These are phyloP conservation scores for Brassica juncea DNA, from an alignment of 345 rosid species.

Conservation along the genomic window DNA sequence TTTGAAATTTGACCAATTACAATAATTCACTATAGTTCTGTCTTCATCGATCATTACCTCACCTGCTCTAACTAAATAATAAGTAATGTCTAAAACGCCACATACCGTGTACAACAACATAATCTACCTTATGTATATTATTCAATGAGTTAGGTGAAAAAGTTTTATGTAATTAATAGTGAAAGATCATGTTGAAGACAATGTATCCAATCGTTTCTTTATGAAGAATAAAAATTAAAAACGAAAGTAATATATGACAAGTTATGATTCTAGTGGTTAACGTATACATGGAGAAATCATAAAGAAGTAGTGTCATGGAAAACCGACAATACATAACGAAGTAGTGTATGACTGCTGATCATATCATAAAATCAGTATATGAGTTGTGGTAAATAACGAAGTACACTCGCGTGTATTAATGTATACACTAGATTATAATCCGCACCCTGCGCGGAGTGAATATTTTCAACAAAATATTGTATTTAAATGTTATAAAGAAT, in stretches of 20 bases:
- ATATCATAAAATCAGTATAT: not conserved
- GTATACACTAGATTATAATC: too few species aligned
- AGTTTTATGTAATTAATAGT: not conserved
- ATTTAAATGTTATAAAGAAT: too few species aligned
- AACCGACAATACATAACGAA: not conserved
- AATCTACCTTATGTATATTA: conserved; percentile 24
- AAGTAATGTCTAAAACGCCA: conserved; percentile 14
- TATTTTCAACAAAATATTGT: too few species aligned
- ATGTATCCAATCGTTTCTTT: not conserved
- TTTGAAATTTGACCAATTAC: conserved; percentile 19
- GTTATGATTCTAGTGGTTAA: conserved; percentile 18
- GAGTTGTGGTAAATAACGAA: not conserved
- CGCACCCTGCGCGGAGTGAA: too few species aligned
- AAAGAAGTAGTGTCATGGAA: not conserved
- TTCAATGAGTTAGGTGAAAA: conserved; percentile 36
- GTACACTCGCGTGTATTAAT: not conserved
- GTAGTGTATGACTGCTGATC: not conserved
- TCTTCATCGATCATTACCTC: conserved; percentile 34
- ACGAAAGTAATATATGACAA: not conserved
- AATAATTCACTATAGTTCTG: conserved; percentile 32
- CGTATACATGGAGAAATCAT: conserved; percentile 1
- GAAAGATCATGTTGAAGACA: not conserved
- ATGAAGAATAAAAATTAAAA: not conserved
- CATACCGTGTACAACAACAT: conserved; percentile 31
- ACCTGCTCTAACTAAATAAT: conserved; percentile 35